Evolutionary conservation across 192 early-diverging fungal genomes (phyloP).

Genomic region (Gonapodya prolifera): DNA sequence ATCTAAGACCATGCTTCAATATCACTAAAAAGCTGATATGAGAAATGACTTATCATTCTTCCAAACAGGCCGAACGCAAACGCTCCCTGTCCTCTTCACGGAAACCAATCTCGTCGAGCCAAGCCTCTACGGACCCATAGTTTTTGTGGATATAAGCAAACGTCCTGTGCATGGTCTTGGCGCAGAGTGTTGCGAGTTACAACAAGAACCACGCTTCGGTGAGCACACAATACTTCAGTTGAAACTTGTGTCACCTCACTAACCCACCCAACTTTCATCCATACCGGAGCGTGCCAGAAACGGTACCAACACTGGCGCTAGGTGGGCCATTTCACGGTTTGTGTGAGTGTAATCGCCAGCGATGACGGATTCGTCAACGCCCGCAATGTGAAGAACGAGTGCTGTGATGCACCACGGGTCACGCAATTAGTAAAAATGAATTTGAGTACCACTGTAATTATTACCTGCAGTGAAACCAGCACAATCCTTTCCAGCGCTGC

Average conservation of each 20-base stretch:
- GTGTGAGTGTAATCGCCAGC: neutral
- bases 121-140: neutral
- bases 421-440: no score
- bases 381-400: neutral
- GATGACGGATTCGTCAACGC: neutral
- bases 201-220: no score
- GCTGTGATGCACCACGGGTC: neutral
- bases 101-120: neutral
- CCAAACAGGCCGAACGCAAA: neutral
- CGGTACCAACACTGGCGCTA: neutral
- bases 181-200: neutral
- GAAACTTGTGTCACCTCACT: no score
- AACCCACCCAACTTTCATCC: neutral
- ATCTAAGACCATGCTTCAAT: no score
- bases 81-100: neutral
- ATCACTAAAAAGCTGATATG: no score
- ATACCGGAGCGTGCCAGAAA: neutral
- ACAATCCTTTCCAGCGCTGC: neutral
- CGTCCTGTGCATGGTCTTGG: neutral
- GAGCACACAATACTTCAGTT: no score
- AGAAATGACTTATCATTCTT: no score
- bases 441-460: neutral
- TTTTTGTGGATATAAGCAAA: neutral
- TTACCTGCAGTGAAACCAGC: neutral
- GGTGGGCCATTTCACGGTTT: neutral